Base-by-base conservation (phyloP, 768 basidiomycete genomes). In the Xerocomellus chrysenteron region DNA sequence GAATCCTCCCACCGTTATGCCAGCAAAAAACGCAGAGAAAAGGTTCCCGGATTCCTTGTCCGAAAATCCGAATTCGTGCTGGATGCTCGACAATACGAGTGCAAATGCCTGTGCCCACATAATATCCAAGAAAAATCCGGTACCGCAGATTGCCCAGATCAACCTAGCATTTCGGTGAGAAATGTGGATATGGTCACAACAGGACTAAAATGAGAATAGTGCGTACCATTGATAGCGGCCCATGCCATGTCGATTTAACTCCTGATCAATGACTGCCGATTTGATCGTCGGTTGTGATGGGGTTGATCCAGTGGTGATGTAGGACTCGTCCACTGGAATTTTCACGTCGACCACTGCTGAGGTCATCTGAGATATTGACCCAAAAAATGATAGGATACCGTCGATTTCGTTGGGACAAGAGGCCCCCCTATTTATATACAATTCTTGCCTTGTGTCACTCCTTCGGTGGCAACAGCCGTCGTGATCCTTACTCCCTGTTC, bases 221-320 rank as follows among this genome's bases (percentile, higher is more conserved):
- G n/a, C 49, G 24, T 19, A 63, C 62, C 60, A 63, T 44, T 63
- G 62, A 41, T 63, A 63, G 26, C 45, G 57, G 4, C 54, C 46
- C 57, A 59, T 63, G 7, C 60, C 62, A 37, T 56, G 21, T 3
- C n/a, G 51, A 43, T 62, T 55, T n/a, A 63, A 48, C 16, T 62
- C 60, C 0, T 43, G 26, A 26, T 63, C 57, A 2, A 63, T 59
- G 42, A 62, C 17, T 7, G 44, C 44, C 2, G 52, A 55, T 49
- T 59, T 63, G 33, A 51, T 63, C 11, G 13, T 30, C 19, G 30
- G 32, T 32, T 41, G 44, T 7, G 24, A 51, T 1, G 24, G 35
- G 19, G 35, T 43, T 12, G 28, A 19, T 28, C 17, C 32, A 16
- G 5, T 11, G 5, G 51, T 35, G 37, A 13, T 13, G 21, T 21